A percentile compares a stretch with the other conserved stretches of the same genome.
phyloP scores from a whole-genome alignment of 768 basidiomycete genomes.

The Serendipita sp. region DNA sequence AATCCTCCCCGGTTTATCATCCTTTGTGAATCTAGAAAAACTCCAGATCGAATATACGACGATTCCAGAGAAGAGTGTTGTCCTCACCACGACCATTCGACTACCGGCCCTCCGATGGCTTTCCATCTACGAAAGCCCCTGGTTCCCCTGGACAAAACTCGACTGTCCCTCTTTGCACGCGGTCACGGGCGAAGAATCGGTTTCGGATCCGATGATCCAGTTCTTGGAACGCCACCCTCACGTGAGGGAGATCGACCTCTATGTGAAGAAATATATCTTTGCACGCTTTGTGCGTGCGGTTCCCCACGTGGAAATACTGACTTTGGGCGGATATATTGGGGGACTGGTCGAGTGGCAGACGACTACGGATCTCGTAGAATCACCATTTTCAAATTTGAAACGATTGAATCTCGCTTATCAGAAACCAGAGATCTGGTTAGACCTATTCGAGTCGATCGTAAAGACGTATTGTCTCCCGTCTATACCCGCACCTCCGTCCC shows the following conservation, averaged over 20 bases:
- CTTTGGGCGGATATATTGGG: background rate
- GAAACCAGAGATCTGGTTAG: background rate
- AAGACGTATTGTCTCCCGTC: background rate
- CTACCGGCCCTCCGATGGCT: background rate
- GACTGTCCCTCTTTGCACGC: background rate
- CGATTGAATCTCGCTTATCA: background rate
- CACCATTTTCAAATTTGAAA: background rate
- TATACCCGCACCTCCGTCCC: background rate
- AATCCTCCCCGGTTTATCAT: background rate
- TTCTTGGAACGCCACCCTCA: background rate
- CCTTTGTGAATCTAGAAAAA: background rate
- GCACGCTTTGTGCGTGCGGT: background rate
- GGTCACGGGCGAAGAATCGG: background rate
- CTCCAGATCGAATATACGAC: background rate
- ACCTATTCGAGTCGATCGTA: background rate
- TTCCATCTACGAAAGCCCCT: background rate
- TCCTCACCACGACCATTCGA: background rate
- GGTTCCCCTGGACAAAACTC: background rate
- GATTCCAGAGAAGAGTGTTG: background rate
- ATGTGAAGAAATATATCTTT: background rate
- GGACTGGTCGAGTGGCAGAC: background rate
- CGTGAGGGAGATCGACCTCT: background rate
- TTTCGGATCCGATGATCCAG: background rate
- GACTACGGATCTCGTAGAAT: background rate
- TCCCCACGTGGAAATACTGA: background rate